These are phyloP conservation scores for Microbotryomycetes sp. DNA, from an alignment of 1,284 basidiomycete genomes.

Conservation along the genomic window DNA sequence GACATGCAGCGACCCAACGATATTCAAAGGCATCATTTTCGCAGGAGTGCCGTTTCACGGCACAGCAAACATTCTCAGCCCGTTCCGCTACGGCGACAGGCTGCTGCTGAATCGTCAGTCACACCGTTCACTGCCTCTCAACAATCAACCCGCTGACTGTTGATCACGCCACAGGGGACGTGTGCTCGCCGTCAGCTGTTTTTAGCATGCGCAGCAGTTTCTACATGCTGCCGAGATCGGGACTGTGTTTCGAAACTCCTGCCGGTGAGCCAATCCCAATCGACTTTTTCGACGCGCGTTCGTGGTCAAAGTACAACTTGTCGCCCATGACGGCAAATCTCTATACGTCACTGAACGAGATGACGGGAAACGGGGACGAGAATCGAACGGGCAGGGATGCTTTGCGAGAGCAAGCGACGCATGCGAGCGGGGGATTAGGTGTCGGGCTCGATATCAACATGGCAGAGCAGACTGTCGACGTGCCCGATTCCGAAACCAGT, in stretches of 20 bases:
- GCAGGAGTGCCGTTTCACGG: conserved; percentile 39
- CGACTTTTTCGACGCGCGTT: conserved; percentile 25
- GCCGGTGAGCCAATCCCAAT: conserved; percentile 16
- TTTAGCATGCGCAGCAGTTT: conserved; percentile 36
- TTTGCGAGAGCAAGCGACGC: not conserved
- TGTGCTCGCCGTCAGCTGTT: not conserved
- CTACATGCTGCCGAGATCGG: conserved; percentile 37
- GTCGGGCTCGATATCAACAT: not conserved
- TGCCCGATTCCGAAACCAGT: not conserved
- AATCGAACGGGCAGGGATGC: conserved; percentile 1
- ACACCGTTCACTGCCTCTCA: not conserved
- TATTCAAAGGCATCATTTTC: conserved; percentile 39
- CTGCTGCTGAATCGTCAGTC: conserved; percentile 16
- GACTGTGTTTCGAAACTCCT: conserved; percentile 27
- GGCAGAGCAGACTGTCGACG: not conserved
- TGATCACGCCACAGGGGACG: no score
- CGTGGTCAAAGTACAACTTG: conserved; percentile 24
- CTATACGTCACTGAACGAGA: not conserved
- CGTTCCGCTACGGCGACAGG: conserved; percentile 38
- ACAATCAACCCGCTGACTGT: no score
- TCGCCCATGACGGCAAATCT: conserved; percentile 23
- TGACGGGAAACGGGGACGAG: not conserved
- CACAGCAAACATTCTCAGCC: conserved; percentile 40
- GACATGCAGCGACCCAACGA: conserved; percentile 33
- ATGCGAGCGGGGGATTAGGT: not conserved